Conservation (phyloP, 2,329 filamentous ascomycete genomes). For the Pseudogymnoascus sp. region DNA sequence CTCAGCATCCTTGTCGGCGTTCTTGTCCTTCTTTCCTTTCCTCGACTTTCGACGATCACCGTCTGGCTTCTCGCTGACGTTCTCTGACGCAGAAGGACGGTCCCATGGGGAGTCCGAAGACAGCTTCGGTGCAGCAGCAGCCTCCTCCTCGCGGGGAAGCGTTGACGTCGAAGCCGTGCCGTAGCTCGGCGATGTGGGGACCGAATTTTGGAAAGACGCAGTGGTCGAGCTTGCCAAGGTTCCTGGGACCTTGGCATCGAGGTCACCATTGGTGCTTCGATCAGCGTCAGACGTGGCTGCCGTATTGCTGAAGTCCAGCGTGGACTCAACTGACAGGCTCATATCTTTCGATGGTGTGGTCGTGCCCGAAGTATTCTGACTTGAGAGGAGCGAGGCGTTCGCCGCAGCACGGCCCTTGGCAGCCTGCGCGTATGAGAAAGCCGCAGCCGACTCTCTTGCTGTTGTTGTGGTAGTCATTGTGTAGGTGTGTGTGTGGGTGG, state of each 20-base stretch:
- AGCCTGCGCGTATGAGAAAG: slow-evolving; percentile 91
- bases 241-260: slow-evolving; percentile 11
- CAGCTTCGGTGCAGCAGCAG: neutral
- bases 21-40: slow-evolving; percentile 32
- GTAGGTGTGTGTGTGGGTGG: neutral
- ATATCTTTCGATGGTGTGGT: slow-evolving; percentile 25
- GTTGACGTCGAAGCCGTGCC: slow-evolving; percentile 42
- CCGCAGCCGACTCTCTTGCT: slow-evolving; percentile 27
- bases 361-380: slow-evolving; percentile 24
- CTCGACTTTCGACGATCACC: slow-evolving; percentile 20
- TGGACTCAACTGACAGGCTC: slow-evolving; percentile 15
- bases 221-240: slow-evolving; percentile 18
- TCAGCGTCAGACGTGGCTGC: slow-evolving; percentile 10
- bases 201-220: slow-evolving; percentile 27
- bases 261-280: slow-evolving; percentile 19
- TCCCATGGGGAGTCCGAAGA: neutral
- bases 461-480: slow-evolving; percentile 35
- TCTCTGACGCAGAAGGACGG: slow-evolving; percentile 51
- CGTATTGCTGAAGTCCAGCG: neutral
- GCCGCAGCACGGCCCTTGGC: slow-evolving; percentile 60
- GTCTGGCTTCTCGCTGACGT: slow-evolving; percentile 35
- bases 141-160: slow-evolving; percentile 48
- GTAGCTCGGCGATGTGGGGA: slow-evolving; percentile 45
- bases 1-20: slow-evolving; percentile 44
- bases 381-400: slow-evolving; percentile 21